Percentiles rank a stretch among this genome's conserved stretches.
Conservation (phyloP, 2,329 filamentous ascomycete genomes). For the Aspergillus thermomutatus region DNA sequence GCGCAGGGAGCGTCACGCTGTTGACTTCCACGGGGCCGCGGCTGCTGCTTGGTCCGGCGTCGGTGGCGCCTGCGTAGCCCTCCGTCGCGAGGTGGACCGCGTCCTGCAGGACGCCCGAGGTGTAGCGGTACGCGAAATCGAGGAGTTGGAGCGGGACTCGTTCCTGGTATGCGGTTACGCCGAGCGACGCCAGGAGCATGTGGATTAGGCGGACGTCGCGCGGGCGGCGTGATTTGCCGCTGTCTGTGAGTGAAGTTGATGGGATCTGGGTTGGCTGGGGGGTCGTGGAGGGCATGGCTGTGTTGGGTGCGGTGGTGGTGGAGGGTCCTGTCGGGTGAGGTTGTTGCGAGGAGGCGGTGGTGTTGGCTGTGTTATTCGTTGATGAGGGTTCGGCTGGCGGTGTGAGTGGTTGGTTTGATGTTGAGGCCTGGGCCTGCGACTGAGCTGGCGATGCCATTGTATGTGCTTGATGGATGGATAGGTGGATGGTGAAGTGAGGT, state of each 20-base stretch:
- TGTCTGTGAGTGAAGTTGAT: slow-evolving; percentile 45
- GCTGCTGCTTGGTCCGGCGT: slow-evolving; percentile 23
- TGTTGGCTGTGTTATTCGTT: slow-evolving; percentile 20
- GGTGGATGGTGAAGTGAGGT: neutral
- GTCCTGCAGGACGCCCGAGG: slow-evolving; percentile 51
- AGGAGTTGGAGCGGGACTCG: slow-evolving; percentile 52
- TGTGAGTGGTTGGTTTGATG: slow-evolving; percentile 38
- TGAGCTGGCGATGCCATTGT: slow-evolving; percentile 36
- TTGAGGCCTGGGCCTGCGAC: slow-evolving; percentile 26
- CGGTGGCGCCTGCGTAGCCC: slow-evolving; percentile 44
- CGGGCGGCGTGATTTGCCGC: slow-evolving; percentile 45
- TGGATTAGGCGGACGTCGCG: slow-evolving; percentile 51
- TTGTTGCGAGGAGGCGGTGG: slow-evolving; percentile 15
- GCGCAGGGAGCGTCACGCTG: slow-evolving; percentile 53
- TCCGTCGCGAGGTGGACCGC: slow-evolving; percentile 50
- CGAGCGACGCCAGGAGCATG: slow-evolving; percentile 48
- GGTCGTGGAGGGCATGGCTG: slow-evolving; percentile 15
- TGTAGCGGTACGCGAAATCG: slow-evolving; percentile 54
- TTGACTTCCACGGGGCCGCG: slow-evolving; percentile 45
- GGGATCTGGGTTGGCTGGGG: slow-evolving; percentile 36
- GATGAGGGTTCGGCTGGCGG: slow-evolving; percentile 41
- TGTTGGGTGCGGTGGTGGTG: slow-evolving; percentile 19
- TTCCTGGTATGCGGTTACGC: slow-evolving; percentile 50
- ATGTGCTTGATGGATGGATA: neutral
- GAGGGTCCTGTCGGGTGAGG: slow-evolving; percentile 19